Conservation (phyloP, 352 stramenopile genomes). For the Halophytophthora batemanensis region DNA sequence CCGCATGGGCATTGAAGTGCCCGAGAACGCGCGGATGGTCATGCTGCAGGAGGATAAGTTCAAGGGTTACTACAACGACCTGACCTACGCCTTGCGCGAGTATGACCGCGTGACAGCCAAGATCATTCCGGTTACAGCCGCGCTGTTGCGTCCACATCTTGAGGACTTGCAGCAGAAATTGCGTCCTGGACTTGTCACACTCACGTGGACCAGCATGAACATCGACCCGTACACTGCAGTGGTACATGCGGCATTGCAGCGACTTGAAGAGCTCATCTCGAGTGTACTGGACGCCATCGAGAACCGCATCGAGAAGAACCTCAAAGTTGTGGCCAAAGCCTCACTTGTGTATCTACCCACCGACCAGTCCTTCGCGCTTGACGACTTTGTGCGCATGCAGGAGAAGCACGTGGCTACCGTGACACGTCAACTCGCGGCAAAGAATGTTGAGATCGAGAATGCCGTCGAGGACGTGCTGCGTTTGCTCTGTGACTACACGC, state of each 20-base stretch:
- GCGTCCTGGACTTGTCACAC: slow-evolving; percentile 71
- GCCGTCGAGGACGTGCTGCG: slow-evolving; percentile 79
- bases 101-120: slow-evolving; percentile 75
- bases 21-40: slow-evolving; percentile 80
- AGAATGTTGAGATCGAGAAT: slow-evolving; percentile 86
- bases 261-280: slow-evolving; percentile 81
- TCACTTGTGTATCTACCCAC: slow-evolving; percentile 76
- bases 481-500: slow-evolving; percentile 63
- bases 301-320: slow-evolving; percentile 82
- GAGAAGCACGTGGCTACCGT: slow-evolving; percentile 67
- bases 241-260: slow-evolving; percentile 56
- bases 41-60: slow-evolving; percentile 88
- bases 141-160: slow-evolving; percentile 61
- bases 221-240: slow-evolving; percentile 81
- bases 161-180: slow-evolving; percentile 77
- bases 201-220: slow-evolving; percentile 91
- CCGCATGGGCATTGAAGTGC: slow-evolving; percentile 81
- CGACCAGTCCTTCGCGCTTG: slow-evolving; percentile 80
- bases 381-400: slow-evolving; percentile 85
- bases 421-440: slow-evolving; percentile 60
- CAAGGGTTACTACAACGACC: slow-evolving; percentile 83
- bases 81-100: slow-evolving; percentile 76
- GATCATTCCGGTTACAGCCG: slow-evolving; percentile 67
- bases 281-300: slow-evolving; percentile 81
- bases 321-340: slow-evolving; percentile 77